Conservation (phyloP, 2,329 filamentous ascomycete genomes). For the Zelopaecilomyces penicillatus region DNA sequence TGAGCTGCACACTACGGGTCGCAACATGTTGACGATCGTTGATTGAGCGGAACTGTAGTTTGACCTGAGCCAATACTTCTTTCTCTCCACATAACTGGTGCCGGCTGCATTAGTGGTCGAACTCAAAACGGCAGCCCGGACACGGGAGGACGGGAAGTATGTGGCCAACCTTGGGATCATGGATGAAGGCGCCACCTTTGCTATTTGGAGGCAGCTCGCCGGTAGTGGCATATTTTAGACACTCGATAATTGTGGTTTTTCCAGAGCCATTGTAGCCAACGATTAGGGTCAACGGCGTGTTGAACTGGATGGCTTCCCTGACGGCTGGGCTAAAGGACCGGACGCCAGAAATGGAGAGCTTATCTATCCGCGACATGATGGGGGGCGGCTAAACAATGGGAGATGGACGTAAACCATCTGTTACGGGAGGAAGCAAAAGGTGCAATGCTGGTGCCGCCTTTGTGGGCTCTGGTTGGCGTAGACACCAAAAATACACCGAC, state of each 20-base stretch:
- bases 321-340: conserved; percentile 77
- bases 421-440: too few species aligned
- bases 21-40: conserved; percentile 73
- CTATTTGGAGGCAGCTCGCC: conserved; percentile 89
- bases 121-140: neutral
- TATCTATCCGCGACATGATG: conserved; percentile 73
- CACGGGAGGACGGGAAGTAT: neutral
- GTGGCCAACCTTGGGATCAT: conserved; percentile 72
- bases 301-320: conserved; percentile 76
- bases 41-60: conserved; percentile 75
- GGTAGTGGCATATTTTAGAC: conserved; percentile 94
- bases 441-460: too few species aligned
- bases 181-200: conserved; percentile 85
- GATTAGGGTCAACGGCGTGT: conserved; percentile 86
- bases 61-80: conserved; percentile 84
- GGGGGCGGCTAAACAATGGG: too few species aligned
- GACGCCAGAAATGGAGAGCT: conserved; percentile 72
- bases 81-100: conserved; percentile 67
- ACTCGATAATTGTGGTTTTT: conserved; percentile 98
- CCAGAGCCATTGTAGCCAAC: conserved; percentile 96
- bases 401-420: too few species aligned
- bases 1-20: conserved; percentile 76
- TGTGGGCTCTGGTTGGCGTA: too few species aligned
- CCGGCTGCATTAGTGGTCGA: neutral
- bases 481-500: too few species aligned